phyloP scores from a whole-genome alignment of 257 asterid genomes.

The Ballota nigra region DNA sequence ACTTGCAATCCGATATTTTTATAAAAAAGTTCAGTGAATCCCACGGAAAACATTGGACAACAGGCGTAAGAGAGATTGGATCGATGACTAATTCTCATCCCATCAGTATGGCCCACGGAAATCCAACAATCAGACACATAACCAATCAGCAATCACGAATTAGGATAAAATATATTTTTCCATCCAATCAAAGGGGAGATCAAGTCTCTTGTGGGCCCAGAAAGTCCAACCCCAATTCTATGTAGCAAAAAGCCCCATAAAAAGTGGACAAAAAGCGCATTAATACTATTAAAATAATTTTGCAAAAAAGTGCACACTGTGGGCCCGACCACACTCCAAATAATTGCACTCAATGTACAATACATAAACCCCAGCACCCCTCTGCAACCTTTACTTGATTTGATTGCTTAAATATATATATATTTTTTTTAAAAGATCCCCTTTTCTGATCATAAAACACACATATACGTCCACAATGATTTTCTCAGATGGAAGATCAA shows the following conservation, averaged over 20 bases:
- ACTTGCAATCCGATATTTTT: too few species aligned
- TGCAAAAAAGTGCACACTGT: constrained; percentile 54
- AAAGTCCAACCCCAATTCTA: constrained; percentile 32
- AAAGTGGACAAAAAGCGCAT: constrained; percentile 28
- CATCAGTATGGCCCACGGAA: constrained; percentile 44
- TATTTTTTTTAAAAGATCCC: too few species aligned
- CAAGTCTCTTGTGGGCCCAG: constrained; percentile 42
- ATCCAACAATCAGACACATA: constrained; percentile 34
- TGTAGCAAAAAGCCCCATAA: constrained; percentile 28
- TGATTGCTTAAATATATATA: neutral
- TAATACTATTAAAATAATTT: constrained; percentile 13
- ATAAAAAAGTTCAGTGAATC: too few species aligned
- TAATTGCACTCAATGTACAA: constrained; percentile 40
- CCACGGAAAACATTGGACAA: neutral
- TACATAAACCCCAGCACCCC: constrained; percentile 9
- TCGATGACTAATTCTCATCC: constrained; percentile 34
- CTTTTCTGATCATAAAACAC: neutral
- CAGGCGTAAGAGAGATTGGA: constrained; percentile 21
- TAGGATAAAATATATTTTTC: constrained; percentile 36
- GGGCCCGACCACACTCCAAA: constrained; percentile 47
- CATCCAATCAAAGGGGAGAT: constrained; percentile 63
- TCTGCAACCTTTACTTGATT: constrained; percentile 23
- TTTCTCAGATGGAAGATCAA: constrained; percentile 43
- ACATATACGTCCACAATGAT: constrained; percentile 14
- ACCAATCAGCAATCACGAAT: constrained; percentile 49